Percentiles rank a stretch among this genome's conserved stretches.
Conservation (phyloP, 441 rosid genomes). For the Erodium chrysanthum region DNA sequence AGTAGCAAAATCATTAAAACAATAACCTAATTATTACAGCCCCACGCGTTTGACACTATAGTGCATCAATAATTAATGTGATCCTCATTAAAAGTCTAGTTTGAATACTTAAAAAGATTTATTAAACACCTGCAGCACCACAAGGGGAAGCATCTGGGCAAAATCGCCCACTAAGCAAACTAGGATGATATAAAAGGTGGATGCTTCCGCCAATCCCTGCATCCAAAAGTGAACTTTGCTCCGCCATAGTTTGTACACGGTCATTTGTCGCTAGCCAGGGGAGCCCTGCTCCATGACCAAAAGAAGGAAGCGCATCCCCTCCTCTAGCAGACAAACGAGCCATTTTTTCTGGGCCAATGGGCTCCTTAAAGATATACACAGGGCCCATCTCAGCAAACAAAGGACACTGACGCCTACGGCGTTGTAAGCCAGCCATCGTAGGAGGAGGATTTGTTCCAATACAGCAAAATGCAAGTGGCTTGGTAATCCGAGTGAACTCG, state of each 20-base stretch:
- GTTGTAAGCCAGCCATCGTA: constrained; percentile 95
- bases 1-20: background rate
- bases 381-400: constrained; percentile 99
- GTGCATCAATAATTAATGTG: background rate
- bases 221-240: constrained; percentile 79
- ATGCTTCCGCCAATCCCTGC: constrained; percentile 77
- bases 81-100: background rate
- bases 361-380: constrained; percentile 88
- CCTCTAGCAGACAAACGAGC: constrained; percentile 85
- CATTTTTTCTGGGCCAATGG: constrained; percentile 90
- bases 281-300: constrained; percentile 90
- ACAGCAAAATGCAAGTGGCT: constrained; percentile 95
- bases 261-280: constrained; percentile 94
- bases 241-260: constrained; percentile 44
- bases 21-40: background rate
- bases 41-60: background rate
- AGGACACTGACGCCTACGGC: constrained; percentile 96
- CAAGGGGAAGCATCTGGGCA: constrained; percentile 97
- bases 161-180: constrained; percentile 76
- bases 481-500: constrained; percentile 92
- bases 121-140: constrained; percentile 75
- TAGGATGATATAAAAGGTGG: constrained; percentile 92
- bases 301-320: constrained; percentile 84
- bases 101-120: background rate
- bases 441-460: constrained; percentile 99